Conservation (phyloP, 2,329 filamentous ascomycete genomes). For the Penicillium frequentans region DNA sequence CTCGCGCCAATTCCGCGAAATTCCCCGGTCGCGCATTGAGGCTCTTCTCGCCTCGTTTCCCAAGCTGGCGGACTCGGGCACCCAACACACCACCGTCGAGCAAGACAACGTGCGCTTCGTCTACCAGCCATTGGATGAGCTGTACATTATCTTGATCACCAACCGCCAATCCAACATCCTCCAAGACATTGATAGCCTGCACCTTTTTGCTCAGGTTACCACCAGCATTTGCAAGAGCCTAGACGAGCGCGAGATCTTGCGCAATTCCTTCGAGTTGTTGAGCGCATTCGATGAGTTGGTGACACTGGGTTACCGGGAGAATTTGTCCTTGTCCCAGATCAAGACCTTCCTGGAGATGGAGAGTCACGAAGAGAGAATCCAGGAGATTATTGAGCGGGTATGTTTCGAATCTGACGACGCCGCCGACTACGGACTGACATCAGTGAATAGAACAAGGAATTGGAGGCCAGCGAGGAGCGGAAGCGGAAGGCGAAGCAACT, state of each 20-base stretch:
- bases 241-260: constrained; percentile 91
- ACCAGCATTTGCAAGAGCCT: constrained; percentile 93
- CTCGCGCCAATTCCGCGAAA: constrained; percentile 96
- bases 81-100: constrained; percentile 96
- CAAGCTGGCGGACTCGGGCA: constrained; percentile 92
- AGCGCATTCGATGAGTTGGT: constrained; percentile 98
- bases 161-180: constrained; percentile 99
- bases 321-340: constrained; percentile 93
- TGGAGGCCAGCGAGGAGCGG: constrained; percentile 96
- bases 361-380: constrained; percentile 96
- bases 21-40: constrained; percentile 94
- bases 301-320: constrained; percentile 92
- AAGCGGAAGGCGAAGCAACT: constrained; percentile 98
- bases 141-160: constrained; percentile 99
- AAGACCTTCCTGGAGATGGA: constrained; percentile 99
- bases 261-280: constrained; percentile 93
- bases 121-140: constrained; percentile 97
- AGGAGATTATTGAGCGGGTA: constrained; percentile 94
- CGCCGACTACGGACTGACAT: constrained; percentile 22
- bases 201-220: constrained; percentile 96
- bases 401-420: constrained; percentile 24
- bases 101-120: constrained; percentile 99
- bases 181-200: constrained; percentile 97
- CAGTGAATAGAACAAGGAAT: constrained; percentile 79
- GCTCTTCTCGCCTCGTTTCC: constrained; percentile 95